These are phyloP conservation scores for Pseudogymnoascus sp. DNA, from an alignment of 2,329 filamentous ascomycete species.

Conservation along the genomic window DNA sequence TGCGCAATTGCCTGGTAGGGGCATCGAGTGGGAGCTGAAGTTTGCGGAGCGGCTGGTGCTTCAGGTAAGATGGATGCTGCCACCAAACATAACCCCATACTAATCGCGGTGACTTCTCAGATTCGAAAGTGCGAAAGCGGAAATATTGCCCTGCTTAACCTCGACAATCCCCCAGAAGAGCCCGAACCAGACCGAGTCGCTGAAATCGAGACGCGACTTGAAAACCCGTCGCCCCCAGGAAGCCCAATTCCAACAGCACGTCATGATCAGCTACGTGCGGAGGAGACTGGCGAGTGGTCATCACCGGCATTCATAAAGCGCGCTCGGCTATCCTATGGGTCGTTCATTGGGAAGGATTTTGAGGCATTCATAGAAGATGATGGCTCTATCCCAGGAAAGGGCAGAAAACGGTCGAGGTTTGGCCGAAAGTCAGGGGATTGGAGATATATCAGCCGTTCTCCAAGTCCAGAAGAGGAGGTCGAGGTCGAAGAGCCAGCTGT, in stretches of 20 bases:
- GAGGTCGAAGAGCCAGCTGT: constrained; percentile 15
- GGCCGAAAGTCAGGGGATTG: constrained; percentile 62
- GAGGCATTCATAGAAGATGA: constrained; percentile 66
- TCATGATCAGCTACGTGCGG: constrained; percentile 34
- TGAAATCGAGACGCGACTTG: constrained; percentile 21
- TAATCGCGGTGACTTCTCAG: constrained; percentile 30
- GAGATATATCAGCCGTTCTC: constrained; percentile 67
- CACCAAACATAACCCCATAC: constrained; percentile 16
- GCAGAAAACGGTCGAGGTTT: constrained; percentile 65
- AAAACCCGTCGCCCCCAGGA: constrained; percentile 21
- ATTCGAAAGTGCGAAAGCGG: constrained; percentile 43
- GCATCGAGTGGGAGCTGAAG: constrained; percentile 53
- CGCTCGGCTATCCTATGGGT: constrained; percentile 62
- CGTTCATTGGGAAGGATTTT: constrained; percentile 55
- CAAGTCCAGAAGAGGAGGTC: constrained; percentile 52
- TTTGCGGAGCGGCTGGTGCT: constrained; percentile 47
- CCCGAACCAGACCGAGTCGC: constrained; percentile 19
- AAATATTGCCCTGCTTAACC: constrained; percentile 44
- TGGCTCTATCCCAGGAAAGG: constrained; percentile 51
- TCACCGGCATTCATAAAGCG: constrained; percentile 78
- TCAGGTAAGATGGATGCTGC: constrained; percentile 33
- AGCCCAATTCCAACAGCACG: constrained; percentile 22
- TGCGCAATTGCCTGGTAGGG: constrained; percentile 44
- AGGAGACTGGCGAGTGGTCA: constrained; percentile 50
- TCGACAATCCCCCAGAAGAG: constrained; percentile 40